These are phyloP conservation scores for Ophiostoma ulmi DNA, from an alignment of 2,329 filamentous ascomycete species.

Conservation along the genomic window DNA sequence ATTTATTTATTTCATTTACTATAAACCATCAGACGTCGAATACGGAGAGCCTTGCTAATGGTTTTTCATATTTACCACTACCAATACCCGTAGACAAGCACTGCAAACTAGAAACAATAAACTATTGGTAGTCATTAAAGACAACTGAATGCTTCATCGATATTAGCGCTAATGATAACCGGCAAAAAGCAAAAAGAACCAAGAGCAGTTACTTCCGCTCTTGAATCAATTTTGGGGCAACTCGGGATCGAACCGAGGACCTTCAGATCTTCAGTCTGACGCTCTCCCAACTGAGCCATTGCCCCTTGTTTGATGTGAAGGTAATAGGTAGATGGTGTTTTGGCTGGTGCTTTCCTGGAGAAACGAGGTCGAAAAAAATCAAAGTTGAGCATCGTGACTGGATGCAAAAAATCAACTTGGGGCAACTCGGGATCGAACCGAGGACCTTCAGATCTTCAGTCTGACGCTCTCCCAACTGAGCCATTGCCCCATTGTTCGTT, in stretches of 20 bases:
- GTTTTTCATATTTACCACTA: too few relatives aligned
- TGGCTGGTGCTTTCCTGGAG: neutral
- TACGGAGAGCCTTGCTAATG: too few relatives aligned
- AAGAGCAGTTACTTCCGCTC: neutral
- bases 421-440: constrained; percentile 24
- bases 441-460: constrained; percentile 25
- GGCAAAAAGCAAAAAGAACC: neutral
- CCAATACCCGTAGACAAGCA: neutral
- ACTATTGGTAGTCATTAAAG: neutral
- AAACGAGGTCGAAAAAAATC: neutral
- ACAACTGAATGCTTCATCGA: neutral
- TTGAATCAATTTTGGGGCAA: constrained; percentile 18
- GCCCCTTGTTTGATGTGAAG: constrained; percentile 11
- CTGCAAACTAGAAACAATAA: neutral
- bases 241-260: constrained; percentile 25
- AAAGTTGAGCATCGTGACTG: neutral
- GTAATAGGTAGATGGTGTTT: neutral
- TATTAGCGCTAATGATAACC: neutral
- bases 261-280: constrained; percentile 25
- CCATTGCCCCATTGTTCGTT: constrained; percentile 20
- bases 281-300: constrained; percentile 25
- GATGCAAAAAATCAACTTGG: constrained; percentile 10
- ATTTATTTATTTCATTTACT: too few relatives aligned
- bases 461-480: constrained; percentile 25
- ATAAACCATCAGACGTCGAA: too few relatives aligned